phyloP scores from a whole-genome alignment of 83 land plant species.

The Picea engelmannii region DNA sequence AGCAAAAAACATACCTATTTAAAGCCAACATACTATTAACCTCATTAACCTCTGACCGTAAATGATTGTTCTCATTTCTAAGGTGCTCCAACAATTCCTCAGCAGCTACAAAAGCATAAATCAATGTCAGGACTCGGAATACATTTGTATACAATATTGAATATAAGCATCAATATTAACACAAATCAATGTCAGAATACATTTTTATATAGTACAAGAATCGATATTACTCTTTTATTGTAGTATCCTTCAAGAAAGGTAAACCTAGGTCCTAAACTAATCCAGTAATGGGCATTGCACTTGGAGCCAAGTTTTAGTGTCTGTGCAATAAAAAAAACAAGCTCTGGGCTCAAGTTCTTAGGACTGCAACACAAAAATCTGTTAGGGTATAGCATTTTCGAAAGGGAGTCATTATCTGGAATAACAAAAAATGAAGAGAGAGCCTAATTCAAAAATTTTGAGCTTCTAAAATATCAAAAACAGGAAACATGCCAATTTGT shows the following conservation, averaged over 20 bases:
- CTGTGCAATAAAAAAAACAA: too few species aligned
- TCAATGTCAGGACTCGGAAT: not conserved
- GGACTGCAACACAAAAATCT: too few species aligned
- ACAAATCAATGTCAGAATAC: not conserved
- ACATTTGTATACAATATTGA: not conserved
- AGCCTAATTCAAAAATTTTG: too few species aligned
- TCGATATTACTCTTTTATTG: not conserved
- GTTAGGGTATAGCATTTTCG: too few species aligned
- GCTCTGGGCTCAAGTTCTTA: too few species aligned
- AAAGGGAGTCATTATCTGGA: too few species aligned
- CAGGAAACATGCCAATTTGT: too few species aligned
- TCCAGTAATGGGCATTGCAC: not conserved
- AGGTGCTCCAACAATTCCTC: slow-evolving; percentile 8
- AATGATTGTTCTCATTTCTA: slow-evolving; percentile 3
- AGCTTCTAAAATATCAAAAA: too few species aligned
- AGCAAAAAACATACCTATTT: not conserved
- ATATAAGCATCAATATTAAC: not conserved
- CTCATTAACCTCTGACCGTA: slow-evolving; percentile 8
- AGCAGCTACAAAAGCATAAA: not conserved
- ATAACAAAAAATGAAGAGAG: too few species aligned
- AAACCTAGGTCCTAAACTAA: not conserved
- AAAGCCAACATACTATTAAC: not conserved
- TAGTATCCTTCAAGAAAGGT: not conserved
- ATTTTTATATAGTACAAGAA: not conserved
- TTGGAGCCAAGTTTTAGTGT: too few species aligned